Percentiles rank a stretch among this genome's conserved stretches.
Evolutionary conservation across 1,284 basidiomycete genomes (phyloP).

Genomic region (Leccinum insigne): DNA sequence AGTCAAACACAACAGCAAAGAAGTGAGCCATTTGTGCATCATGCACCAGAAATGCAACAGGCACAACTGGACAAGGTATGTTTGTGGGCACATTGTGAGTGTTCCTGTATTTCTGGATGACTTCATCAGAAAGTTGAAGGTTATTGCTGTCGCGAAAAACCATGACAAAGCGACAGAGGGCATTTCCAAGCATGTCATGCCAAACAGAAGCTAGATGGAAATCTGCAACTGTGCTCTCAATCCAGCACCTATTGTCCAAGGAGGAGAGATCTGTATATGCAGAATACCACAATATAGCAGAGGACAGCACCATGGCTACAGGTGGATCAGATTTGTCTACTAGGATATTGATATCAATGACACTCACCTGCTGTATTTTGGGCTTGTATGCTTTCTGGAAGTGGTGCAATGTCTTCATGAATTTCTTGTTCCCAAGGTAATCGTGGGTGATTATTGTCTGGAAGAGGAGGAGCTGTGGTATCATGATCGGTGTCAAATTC

Average conservation of each 20-base stretch:
- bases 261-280: neutral
- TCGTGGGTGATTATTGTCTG: neutral
- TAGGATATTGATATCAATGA: neutral
- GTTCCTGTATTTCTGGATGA: neutral
- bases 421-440: neutral
- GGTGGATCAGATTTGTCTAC: too few species aligned
- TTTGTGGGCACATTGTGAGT: neutral
- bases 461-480: neutral
- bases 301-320: too few species aligned
- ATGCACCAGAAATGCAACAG: neutral
- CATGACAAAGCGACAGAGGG: neutral
- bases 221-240: neutral
- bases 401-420: neutral
- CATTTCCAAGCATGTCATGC: neutral
- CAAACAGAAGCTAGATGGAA: constrained; percentile 7
- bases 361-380: neutral
- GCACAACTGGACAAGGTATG: neutral
- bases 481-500: too few species aligned
- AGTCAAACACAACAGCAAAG: constrained; percentile 14
- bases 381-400: neutral
- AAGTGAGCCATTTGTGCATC: neutral
- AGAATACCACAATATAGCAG: too few species aligned
- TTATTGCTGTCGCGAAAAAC: neutral
- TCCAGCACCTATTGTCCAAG: neutral
- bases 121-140: neutral